Evolutionary conservation across 257 asterid genomes (phyloP).

Genomic region (Solanum sitiens): DNA sequence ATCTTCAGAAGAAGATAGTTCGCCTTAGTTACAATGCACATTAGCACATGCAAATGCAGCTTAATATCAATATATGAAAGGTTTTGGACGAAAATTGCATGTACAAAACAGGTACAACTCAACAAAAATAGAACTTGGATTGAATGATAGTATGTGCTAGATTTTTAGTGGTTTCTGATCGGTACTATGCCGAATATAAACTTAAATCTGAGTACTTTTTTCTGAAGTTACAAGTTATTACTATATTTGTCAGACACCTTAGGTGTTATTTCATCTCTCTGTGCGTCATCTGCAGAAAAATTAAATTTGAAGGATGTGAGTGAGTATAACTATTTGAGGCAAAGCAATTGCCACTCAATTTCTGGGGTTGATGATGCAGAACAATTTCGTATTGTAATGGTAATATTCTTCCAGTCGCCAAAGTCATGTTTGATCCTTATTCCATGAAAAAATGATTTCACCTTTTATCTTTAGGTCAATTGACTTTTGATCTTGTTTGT

Average conservation of each 20-base stretch:
- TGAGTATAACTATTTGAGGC: slow-evolving; percentile 74
- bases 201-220: background rate
- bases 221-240: background rate
- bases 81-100: background rate
- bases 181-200: background rate
- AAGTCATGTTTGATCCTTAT: background rate
- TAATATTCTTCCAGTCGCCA: slow-evolving; percentile 6
- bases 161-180: background rate
- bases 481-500: background rate
- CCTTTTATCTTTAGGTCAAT: background rate
- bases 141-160: background rate
- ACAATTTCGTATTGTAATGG: slow-evolving; percentile 71
- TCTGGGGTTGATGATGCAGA: slow-evolving; percentile 95
- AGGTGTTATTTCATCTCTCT: background rate
- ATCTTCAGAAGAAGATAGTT: background rate
- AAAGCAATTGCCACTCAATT: slow-evolving; percentile 71
- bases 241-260: background rate
- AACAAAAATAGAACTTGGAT: background rate
- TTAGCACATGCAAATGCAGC: background rate
- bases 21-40: background rate
- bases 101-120: background rate
- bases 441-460: background rate
- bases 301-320: slow-evolving; percentile 54
- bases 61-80: background rate
- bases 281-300: slow-evolving; percentile 48